Evolutionary conservation across 176 grass and related monocot genomes (phyloP), one percentile per base, ranked within the genome.

Genomic region (Zizania latifolia): DNA sequence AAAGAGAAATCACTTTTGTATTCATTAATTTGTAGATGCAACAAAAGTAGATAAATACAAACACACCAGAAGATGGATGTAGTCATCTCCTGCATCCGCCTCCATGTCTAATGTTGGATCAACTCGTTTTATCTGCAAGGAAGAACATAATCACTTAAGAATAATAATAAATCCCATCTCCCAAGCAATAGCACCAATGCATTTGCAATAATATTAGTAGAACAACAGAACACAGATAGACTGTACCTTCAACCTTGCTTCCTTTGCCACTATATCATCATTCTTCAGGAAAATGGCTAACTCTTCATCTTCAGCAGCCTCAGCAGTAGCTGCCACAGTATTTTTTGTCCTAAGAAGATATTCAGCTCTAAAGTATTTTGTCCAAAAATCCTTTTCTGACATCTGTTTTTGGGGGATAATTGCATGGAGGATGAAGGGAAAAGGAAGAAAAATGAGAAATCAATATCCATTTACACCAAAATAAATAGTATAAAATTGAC

Each of bases 21-120:
- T 57, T 73, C 59, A 37, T 12, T 22, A 87, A 83, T 32, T 61
- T 64, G n/a, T 19, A 33, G 29, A 81, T 65, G 61, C 43, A 60
- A 68, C 65, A 62, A 77, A 67, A 82, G 65, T 62, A 73, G 51
- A 43, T 11, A n/a, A 72, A 68, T 26, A 56, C 11, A 72, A 78
- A 81, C 90, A 35, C 14, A 93, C 94, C 33, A 83, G 83, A 78
- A 97, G 71, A 87, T 97, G 94, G 50, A 89, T 91, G 85, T 97
- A 97, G 77, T 97, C 91, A 78, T 97, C 94, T 23, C 94, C 91
- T 61, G 56, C 61, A 68, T 97, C 94, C 68, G 94, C 94, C 88
- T 93, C 94, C 94, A 97, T 97, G 69, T 97, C 94, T 84, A 97
- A 78, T 12, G 94, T 97, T 75, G 94, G 94, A 71, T 97, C 94